Base-by-base conservation (phyloP, 1,139 yeast genomes). In the Suhomyces anneliseae region DNA sequence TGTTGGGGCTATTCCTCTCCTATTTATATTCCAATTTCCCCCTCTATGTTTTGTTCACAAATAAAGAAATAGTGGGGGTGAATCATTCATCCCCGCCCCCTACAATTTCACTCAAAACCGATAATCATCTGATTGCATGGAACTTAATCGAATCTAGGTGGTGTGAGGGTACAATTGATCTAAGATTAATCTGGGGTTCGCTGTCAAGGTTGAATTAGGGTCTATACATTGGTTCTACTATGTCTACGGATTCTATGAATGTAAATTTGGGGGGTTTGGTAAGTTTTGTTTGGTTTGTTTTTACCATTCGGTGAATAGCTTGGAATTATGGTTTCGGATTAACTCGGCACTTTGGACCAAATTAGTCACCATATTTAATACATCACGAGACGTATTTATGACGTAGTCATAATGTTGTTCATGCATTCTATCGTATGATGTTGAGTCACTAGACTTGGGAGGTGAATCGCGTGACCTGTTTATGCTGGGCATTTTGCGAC, bases 21-120 rank as follows among this genome's bases (percentile, higher is more conserved):
- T 46, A 45, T 52, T 54, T 52, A 52, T 52, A 52, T 39, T 38
- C 15, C 12, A 10, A 10, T 37, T 34, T 41, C 43, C 39, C 37
- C 31, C 40, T 35, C 40, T 34, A 14, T 33, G 10, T 14, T 15
- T 27, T 27, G 27, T 11, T 14, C 15, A 14, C 15, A 24, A 19
- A 19, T 19, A 19, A 29, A 29, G 32, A 29, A 19, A 24, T 29
- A 36, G 46, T 39, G 47, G 47, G 47, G 47, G 7, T 34, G 43
- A 34, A 42, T 39, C 42, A 45, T 35, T 36, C 43, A 39, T 36
- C 46, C 45, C 46, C 46, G 46, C 46, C 43, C 46, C 36, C 39
- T 24, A 27, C 38, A 36, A 33, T 32, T 38, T 38, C 29, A 27
- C 11, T 29, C n/a, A 9, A 29, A 9, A 9, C 32, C n/a, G 32